Evolutionary conservation across 2,329 filamentous ascomycete genomes (phyloP).

Genomic region (Scedosporium boydii): DNA sequence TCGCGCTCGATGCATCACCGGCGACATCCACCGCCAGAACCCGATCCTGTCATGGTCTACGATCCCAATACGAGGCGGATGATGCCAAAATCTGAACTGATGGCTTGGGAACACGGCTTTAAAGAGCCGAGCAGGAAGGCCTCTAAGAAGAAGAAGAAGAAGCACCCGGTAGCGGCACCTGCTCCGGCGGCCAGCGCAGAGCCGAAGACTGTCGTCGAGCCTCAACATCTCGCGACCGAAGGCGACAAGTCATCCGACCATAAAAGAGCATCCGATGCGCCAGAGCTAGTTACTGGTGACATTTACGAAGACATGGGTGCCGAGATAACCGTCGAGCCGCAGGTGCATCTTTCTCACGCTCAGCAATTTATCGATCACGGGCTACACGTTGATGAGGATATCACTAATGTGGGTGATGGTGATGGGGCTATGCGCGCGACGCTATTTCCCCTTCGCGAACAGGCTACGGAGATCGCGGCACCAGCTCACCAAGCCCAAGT

Average conservation of each 20-base stretch:
- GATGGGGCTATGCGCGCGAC: neutral
- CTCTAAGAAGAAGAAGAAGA: constrained; percentile 29
- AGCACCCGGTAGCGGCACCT: constrained; percentile 15
- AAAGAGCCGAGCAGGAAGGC: constrained; percentile 23
- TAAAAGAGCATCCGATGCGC: neutral
- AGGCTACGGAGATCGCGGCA: neutral
- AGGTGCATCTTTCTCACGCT: neutral
- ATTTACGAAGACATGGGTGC: neutral
- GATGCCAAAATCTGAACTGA: constrained; percentile 30
- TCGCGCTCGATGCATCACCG: neutral
- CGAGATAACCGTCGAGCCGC: neutral
- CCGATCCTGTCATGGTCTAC: constrained; percentile 44
- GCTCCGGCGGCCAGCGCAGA: neutral
- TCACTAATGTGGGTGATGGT: neutral
- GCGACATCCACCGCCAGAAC: constrained; percentile 9
- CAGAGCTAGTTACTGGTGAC: neutral
- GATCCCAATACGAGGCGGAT: constrained; percentile 58
- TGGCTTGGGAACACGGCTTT: constrained; percentile 1
- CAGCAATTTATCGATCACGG: neutral
- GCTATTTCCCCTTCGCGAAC: neutral
- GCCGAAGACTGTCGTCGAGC: neutral
- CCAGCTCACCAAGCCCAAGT: neutral
- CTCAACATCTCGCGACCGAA: neutral
- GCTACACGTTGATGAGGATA: neutral
- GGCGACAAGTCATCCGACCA: neutral